Evolutionary conservation across 2,329 filamentous ascomycete species (phyloP), one percentile per base, ranked within the genome.

Genomic region (Fusarium brachygibbosum): DNA sequence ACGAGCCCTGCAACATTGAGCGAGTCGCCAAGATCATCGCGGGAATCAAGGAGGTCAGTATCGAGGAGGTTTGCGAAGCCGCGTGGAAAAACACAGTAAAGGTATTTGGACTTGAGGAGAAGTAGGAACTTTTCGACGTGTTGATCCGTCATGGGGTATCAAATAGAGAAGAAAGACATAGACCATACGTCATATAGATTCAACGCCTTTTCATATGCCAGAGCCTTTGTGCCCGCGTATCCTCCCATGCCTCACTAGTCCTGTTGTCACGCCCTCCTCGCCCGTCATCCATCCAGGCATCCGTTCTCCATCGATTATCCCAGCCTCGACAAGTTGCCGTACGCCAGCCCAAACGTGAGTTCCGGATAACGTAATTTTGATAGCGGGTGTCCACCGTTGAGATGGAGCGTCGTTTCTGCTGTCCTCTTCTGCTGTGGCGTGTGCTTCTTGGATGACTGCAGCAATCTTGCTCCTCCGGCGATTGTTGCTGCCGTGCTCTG

Each of bases 231-330:
- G 80, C 2, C 86, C 87, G 42, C 81, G 80, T 73, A 94, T 88
- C 66, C 89, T 84, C 3, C 93, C 93, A 61, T 88, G 79, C 68
- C 84, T 86, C 6, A 97, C 88, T 29, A 88, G 85, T 1, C 92
- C 91, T 37, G 90, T 84, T 54, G 92, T 96, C 7, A 96, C 89
- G 1, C 90, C 91, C 44, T 93, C 91, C 74, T 97, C 93, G 3
- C 93, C 94, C 1, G 93, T 96, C 90, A 97, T 91, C 93, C 93
- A 97, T 0, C 91, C 91, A 0, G 94, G 93, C 91, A 97, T 94
- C 56, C 84, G 87, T 73, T 90, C 86, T 2, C 93, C 91, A 75
- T 97, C 89, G 28, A 97, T 82, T 51, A 92, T 84, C 1, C 93
- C 93, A 17, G 87, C 81, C 77, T 97, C 93, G 0, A 95, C 91